Percentiles rank a stretch among this genome's conserved stretches.
phyloP scores from a whole-genome alignment of 2,329 filamentous ascomycete genomes.

The Calcarisporium arbuscula region DNA sequence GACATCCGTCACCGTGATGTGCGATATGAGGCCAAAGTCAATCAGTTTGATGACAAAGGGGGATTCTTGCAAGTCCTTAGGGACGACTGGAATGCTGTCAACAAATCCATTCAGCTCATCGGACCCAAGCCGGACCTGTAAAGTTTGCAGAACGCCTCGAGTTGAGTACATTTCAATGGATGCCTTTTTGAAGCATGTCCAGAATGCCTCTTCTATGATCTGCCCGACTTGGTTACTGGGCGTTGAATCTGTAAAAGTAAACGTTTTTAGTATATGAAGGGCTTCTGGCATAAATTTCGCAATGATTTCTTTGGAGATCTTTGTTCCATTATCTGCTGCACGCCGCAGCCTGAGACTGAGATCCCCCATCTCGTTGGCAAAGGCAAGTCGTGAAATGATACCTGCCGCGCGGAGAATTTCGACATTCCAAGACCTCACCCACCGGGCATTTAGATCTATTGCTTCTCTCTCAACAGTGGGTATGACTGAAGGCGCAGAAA shows the following conservation, averaged over 20 bases:
- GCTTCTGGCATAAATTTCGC: slow-evolving; percentile 68
- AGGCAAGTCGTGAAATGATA: slow-evolving; percentile 83
- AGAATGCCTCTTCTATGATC: slow-evolving; percentile 91
- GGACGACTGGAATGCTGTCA: slow-evolving; percentile 79
- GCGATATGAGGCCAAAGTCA: slow-evolving; percentile 79
- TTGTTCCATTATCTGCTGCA: slow-evolving; percentile 36
- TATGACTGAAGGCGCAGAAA: slow-evolving; percentile 93
- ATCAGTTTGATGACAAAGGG: slow-evolving; percentile 74
- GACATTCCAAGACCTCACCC: slow-evolving; percentile 91
- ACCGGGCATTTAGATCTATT: slow-evolving; percentile 92
- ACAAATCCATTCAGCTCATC: slow-evolving; percentile 67
- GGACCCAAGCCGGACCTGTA: slow-evolving; percentile 70
- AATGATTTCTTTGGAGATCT: slow-evolving; percentile 58
- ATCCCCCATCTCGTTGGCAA: slow-evolving; percentile 77
- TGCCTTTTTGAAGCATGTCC: slow-evolving; percentile 79
- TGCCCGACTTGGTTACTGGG: slow-evolving; percentile 78
- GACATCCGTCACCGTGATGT: slow-evolving; percentile 83
- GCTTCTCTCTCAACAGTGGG: slow-evolving; percentile 95
- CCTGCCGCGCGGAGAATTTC: slow-evolving; percentile 89
- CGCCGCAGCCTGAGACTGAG: slow-evolving; percentile 56
- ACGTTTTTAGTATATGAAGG: slow-evolving; percentile 78
- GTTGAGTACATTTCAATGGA: slow-evolving; percentile 86
- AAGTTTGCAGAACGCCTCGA: slow-evolving; percentile 77
- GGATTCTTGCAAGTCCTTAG: slow-evolving; percentile 66
- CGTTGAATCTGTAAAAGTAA: slow-evolving; percentile 83